A percentile compares a stretch with the other conserved stretches of the same genome.
phyloP scores from a whole-genome alignment of 345 rosid species.

The Populus alba region DNA sequence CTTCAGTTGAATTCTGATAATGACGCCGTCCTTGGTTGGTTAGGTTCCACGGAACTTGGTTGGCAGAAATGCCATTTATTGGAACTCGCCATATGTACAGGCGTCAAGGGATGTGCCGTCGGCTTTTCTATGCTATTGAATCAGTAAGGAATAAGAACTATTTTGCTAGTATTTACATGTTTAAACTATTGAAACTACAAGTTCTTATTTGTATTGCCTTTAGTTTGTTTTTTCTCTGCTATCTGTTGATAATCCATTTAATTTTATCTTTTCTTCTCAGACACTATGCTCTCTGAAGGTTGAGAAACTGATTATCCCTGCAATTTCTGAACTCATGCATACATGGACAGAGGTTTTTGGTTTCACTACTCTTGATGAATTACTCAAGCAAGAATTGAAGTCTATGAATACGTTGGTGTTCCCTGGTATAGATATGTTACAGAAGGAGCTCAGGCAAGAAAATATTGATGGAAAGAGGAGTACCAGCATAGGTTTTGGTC shows the following conservation, averaged over 20 bases:
- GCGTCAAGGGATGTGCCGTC: constrained; percentile 38
- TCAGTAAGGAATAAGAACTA: constrained; percentile 10
- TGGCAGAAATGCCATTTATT: constrained; percentile 39
- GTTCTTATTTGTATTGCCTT: background rate
- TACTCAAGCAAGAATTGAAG: constrained; percentile 27
- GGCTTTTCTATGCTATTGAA: constrained; percentile 31
- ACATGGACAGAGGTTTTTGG: constrained; percentile 38
- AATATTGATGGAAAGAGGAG: constrained; percentile 25
- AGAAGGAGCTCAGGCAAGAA: constrained; percentile 32
- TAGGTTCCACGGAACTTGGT: constrained; percentile 27
- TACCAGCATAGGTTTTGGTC: constrained; percentile 31
- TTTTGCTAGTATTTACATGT: background rate
- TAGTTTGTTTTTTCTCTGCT: background rate
- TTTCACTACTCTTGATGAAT: constrained; percentile 23
- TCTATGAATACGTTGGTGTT: constrained; percentile 28
- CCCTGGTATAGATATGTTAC: constrained; percentile 36
- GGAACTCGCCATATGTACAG: constrained; percentile 36
- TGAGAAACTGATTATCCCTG: constrained; percentile 33
- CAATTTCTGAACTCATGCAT: constrained; percentile 28
- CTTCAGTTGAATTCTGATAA: constrained; percentile 6
- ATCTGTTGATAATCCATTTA: background rate
- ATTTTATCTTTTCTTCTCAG: constrained; percentile 12
- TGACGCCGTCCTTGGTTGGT: constrained; percentile 2
- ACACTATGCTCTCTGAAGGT: constrained; percentile 27
- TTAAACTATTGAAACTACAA: background rate